phyloP scores from a whole-genome alignment of 495 filamentous ascomycete genomes.

The Aspergillus mulundensis region DNA sequence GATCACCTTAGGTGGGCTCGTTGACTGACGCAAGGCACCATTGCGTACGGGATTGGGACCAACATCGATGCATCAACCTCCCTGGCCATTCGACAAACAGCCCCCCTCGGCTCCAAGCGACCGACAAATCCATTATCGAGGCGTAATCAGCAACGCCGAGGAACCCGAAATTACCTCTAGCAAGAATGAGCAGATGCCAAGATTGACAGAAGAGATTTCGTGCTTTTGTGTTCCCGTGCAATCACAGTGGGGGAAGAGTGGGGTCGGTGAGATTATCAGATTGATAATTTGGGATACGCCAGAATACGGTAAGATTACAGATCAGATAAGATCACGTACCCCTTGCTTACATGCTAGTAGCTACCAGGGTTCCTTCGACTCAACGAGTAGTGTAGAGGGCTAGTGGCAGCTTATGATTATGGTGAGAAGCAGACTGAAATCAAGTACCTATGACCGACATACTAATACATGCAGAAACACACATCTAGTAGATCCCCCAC shows the following conservation, averaged over 20 bases:
- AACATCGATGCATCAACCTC: no score
- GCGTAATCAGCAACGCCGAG: neutral
- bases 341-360: no score
- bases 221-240: neutral
- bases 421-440: no score
- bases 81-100: no score
- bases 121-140: neutral
- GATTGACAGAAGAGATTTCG: neutral
- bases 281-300: neutral
- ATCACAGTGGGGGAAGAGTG: neutral
- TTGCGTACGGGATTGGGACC: no score
- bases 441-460: no score
- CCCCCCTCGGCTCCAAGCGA: no score
- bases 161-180: neutral
- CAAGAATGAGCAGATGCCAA: neutral
- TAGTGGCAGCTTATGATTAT: no score
- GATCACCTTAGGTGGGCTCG: neutral
- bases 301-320: neutral
- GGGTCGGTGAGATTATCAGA: neutral
- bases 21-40: neutral
- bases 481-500: conserved; percentile 12
- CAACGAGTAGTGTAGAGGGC: no score
- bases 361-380: no score
- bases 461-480: no score
- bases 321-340: neutral